A percentile compares a stretch with the other conserved stretches of the same genome.
These are phyloP conservation scores for Ramaria sp. DNA, from an alignment of 768 basidiomycete genomes.

Conservation along the genomic window DNA sequence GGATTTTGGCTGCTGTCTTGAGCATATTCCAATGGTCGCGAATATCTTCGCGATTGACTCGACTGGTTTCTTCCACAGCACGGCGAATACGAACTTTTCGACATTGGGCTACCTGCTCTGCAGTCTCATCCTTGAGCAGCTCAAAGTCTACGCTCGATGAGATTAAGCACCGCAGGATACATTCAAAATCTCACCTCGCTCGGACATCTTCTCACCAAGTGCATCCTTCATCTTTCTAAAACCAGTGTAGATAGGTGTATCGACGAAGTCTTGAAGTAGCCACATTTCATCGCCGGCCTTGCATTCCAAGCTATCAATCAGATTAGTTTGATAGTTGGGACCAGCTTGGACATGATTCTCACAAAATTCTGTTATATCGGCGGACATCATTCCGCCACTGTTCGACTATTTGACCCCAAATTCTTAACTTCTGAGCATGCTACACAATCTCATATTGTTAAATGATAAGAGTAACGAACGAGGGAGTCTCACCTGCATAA, in stretches of 20 bases:
- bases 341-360: background rate
- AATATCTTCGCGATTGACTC: slow-evolving; percentile 2
- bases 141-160: background rate
- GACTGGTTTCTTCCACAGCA: background rate
- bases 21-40: slow-evolving; percentile 4
- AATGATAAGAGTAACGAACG: background rate
- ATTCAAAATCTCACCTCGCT: background rate
- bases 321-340: background rate
- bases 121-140: background rate
- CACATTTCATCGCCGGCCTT: background rate
- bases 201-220: background rate
- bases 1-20: background rate
- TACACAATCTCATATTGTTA: background rate
- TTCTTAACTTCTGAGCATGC: background rate
- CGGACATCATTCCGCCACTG: background rate
- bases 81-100: background rate
- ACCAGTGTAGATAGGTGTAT: slow-evolving; percentile 2
- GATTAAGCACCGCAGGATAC: background rate
- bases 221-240: background rate
- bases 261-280: background rate
- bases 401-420: background rate
- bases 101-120: background rate
- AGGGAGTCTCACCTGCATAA: slow-evolving; percentile 2
- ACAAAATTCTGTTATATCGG: background rate
- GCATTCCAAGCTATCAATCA: background rate